Evolutionary conservation across 306 rosid genomes (phyloP).

Genomic region (Quercus robur): DNA sequence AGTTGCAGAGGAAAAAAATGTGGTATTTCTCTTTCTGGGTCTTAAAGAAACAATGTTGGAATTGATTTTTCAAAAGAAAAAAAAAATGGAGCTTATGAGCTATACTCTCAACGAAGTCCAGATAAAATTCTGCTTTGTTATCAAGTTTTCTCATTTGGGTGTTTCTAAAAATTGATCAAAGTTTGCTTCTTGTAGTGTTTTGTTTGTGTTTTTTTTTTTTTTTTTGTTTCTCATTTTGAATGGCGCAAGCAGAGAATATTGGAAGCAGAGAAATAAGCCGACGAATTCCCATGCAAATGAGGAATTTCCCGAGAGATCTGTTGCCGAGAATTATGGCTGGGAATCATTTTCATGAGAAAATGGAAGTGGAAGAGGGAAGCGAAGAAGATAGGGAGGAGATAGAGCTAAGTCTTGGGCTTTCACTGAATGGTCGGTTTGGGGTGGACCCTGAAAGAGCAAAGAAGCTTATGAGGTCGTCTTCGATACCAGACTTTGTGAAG

Average conservation of each 20-base stretch:
- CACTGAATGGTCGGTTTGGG: conserved; percentile 77
- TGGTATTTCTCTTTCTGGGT: not conserved
- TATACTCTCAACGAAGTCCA: not conserved
- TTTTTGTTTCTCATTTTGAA: not conserved
- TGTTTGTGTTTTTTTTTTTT: not conserved
- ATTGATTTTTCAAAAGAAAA: not conserved
- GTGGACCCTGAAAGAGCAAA: conserved; percentile 58
- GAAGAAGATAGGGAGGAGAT: conserved; percentile 31
- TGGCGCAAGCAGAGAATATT: conserved; percentile 45
- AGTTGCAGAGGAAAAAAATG: conserved; percentile 20
- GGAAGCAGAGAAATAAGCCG: conserved; percentile 10
- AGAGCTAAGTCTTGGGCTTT: conserved; percentile 73
- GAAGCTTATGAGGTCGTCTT: conserved; percentile 48
- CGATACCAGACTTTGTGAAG: conserved; percentile 46
- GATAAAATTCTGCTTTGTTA: not conserved
- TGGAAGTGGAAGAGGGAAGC: conserved; percentile 7
- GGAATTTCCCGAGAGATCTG: conserved; percentile 45
- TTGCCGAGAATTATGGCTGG: conserved; percentile 29
- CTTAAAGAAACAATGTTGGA: not conserved
- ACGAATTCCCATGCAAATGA: conserved; percentile 17
- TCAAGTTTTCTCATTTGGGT: not conserved
- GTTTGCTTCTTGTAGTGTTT: not conserved
- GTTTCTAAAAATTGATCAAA: not conserved
- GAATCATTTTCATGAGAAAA: conserved; percentile 23
- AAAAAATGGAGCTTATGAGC: not conserved